Conservation (phyloP, 2,329 filamentous ascomycete species). For the Neopestalotiopsis sp. region DNA sequence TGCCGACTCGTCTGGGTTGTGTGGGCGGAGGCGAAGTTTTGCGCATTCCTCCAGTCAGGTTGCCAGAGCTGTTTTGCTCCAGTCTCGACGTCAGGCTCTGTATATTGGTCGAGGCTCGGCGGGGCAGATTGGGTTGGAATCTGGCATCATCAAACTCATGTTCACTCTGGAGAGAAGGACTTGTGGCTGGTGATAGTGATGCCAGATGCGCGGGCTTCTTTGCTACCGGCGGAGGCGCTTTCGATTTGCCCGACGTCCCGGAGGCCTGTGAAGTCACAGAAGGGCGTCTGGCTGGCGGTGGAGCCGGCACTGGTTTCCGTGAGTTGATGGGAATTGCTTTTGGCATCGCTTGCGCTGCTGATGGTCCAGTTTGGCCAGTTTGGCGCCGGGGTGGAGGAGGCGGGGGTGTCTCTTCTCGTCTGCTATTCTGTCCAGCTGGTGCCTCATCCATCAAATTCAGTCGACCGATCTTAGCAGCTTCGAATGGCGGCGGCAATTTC, state of each 20-base stretch:
- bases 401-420: slow-evolving; percentile 45
- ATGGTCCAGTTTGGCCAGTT: slow-evolving; percentile 25
- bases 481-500: slow-evolving; percentile 57
- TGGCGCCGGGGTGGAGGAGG: slow-evolving; percentile 45
- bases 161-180: slow-evolving; percentile 26
- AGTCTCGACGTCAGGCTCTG: slow-evolving; percentile 36
- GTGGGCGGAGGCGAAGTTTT: slow-evolving; percentile 23
- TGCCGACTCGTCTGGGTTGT: slow-evolving; percentile 17
- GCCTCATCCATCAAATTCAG: slow-evolving; percentile 49
- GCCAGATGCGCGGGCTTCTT: slow-evolving; percentile 65
- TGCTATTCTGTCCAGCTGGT: slow-evolving; percentile 28
- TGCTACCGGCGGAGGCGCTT: slow-evolving; percentile 53
- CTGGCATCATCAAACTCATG: slow-evolving; percentile 26
- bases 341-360: slow-evolving; percentile 23
- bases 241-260: slow-evolving; percentile 29
- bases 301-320: slow-evolving; percentile 20
- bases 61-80: slow-evolving; percentile 29
- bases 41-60: slow-evolving; percentile 34
- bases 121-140: slow-evolving; percentile 31
- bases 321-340: slow-evolving; percentile 35
- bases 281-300: slow-evolving; percentile 22
- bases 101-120: slow-evolving; percentile 31
- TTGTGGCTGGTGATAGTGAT: slow-evolving; percentile 36
- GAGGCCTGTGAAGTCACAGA: slow-evolving; percentile 29
- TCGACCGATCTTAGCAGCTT: slow-evolving; percentile 52